Base-by-base conservation (phyloP, 768 basidiomycete genomes). In the Glaciozyma martinii region DNA sequence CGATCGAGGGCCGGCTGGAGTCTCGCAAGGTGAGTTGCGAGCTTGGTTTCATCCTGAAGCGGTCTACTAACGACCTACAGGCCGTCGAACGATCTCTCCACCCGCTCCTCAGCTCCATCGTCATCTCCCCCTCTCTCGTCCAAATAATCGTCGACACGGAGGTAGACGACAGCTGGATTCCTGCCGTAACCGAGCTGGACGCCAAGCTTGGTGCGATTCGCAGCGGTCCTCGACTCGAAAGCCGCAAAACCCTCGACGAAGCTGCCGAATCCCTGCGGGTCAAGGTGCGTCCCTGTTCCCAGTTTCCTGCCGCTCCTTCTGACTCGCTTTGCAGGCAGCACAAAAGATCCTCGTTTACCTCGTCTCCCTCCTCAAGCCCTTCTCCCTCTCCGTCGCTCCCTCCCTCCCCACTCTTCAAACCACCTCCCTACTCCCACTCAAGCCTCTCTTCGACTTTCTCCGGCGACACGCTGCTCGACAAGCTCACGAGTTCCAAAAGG, bases 381-480 rank as follows among this genome's bases (percentile, higher is more conserved):
- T 95, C 60, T 84, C 86, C 63, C 79, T 78, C 49, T 90, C 85
- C 70, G 86, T 95, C 67, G 85, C 90, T 18, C 90, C 90, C 10
- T 95, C 98, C 75, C 85, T 98, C 80, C 89, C 91, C 72, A 85
- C 95, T 59, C 80, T 98, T 3, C 95, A 99, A 75, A 87, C 89
- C 0, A 86, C 88, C 1, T 81, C 91, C 5, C 81, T 97, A 44
- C 76, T 91, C 67, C 91, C 92, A 75, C 91, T 90, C 74, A 82
- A 81, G 55, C 79, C 87, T 12, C 80, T 98, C 63, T 97, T 85
- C 72, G 81, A 82, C 1, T 99, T 98, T 74, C 80, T 99, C 44
- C 85, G 86, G 67, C 85, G 89, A 3, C 88, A 91, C 66, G 88
- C 88, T 8, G 81, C 86, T 13, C 80, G 80, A 42, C 87, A 92